Evolutionary conservation across 192 early-diverging fungal species (phyloP).

Genomic region (Diversispora epigaea): DNA sequence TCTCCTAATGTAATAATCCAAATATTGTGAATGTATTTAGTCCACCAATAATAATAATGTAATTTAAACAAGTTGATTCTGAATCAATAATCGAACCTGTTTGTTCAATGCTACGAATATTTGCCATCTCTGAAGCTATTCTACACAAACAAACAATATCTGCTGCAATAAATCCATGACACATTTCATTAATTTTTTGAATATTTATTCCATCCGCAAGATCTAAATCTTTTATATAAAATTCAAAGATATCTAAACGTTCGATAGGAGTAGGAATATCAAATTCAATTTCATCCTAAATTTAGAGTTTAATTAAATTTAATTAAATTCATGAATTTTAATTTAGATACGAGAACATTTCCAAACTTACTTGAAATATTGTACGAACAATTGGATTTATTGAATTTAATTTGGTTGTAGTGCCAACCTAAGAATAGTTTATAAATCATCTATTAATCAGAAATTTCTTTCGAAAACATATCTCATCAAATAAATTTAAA

Average conservation of each 20-base stretch:
- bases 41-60: neutral
- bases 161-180: slow-evolving; percentile 58
- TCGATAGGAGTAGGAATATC: slow-evolving; percentile 55
- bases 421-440: slow-evolving; percentile 8
- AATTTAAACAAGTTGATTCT: neutral
- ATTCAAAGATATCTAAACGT: slow-evolving; percentile 42
- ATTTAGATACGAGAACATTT: neutral
- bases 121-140: slow-evolving; percentile 29
- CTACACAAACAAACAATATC: slow-evolving; percentile 52
- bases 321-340: neutral
- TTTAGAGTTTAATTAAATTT: slow-evolving; percentile 1
- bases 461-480: neutral
- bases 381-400: neutral
- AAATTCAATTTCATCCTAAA: slow-evolving; percentile 48
- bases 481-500: neutral
- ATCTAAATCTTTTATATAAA: slow-evolving; percentile 27
- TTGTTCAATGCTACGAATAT: slow-evolving; percentile 16
- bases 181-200: slow-evolving; percentile 37
- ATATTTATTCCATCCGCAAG: slow-evolving; percentile 24
- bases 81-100: slow-evolving; percentile 16
- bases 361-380: slow-evolving; percentile 8
- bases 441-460: neutral
- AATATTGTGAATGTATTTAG: neutral
- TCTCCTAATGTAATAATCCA: slow-evolving; percentile 4
- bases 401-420: neutral